phyloP scores from a whole-genome alignment of 164 flowering plant genomes.

The Magnolia changhungtana region DNA sequence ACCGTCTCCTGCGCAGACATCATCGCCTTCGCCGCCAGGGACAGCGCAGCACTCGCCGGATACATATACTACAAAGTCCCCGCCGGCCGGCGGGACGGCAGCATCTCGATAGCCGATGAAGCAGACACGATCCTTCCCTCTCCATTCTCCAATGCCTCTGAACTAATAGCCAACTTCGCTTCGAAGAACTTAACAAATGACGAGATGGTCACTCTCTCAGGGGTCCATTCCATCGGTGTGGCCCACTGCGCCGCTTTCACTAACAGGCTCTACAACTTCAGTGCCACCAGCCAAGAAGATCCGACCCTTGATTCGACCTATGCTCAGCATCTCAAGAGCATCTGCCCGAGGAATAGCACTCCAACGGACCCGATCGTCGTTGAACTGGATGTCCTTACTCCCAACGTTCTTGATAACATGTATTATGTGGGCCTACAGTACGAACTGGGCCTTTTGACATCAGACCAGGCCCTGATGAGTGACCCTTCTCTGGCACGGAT shows the following conservation, averaged over 20 bases:
- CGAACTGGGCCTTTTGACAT: slow-evolving; percentile 41
- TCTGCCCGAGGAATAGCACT: slow-evolving; percentile 34
- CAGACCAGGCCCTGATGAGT: slow-evolving; percentile 52
- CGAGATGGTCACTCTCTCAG: slow-evolving; percentile 15
- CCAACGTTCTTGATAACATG: too few relatives aligned
- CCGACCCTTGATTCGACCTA: slow-evolving; percentile 4
- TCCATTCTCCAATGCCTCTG: not conserved
- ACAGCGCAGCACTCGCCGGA: too few relatives aligned
- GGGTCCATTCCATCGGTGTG: slow-evolving; percentile 45
- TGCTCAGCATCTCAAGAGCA: slow-evolving; percentile 14
- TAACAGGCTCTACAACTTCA: slow-evolving; percentile 49
- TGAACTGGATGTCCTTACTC: too few relatives aligned
- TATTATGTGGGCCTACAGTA: slow-evolving; percentile 14
- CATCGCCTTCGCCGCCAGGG: too few relatives aligned
- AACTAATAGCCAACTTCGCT: slow-evolving; percentile 4
- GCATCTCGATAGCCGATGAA: slow-evolving; percentile 20
- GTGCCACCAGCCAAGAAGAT: slow-evolving; percentile 8
- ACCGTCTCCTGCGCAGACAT: too few relatives aligned
- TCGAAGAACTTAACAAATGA: slow-evolving; percentile 2
- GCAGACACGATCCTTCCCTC: slow-evolving; percentile 1
- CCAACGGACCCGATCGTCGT: slow-evolving; percentile 5
- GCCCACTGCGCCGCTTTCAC: slow-evolving; percentile 35
- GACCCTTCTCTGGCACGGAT: slow-evolving; percentile 24
- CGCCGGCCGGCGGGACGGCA: slow-evolving; percentile 20
- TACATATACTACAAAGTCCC: too few relatives aligned